Percentiles rank a stretch among this genome's conserved stretches.
Conservation (phyloP, 2,329 filamentous ascomycete genomes). For the Phyllosticta capitalensis region DNA sequence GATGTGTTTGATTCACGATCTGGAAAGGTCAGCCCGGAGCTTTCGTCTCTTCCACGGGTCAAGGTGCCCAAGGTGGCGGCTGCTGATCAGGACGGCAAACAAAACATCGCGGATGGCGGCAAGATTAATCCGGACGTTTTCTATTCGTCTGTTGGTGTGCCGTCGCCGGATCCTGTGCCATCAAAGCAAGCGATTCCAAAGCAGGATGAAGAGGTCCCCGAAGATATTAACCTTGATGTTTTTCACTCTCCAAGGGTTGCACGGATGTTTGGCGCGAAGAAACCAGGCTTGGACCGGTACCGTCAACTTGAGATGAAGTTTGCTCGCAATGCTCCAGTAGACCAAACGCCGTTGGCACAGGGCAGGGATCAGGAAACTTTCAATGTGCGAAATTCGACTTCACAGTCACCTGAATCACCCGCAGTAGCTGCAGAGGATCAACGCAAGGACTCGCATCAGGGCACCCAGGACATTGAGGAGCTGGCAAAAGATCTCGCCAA, state of each 20-base stretch:
- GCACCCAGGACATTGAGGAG: slow-evolving; percentile 33
- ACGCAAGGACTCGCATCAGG: slow-evolving; percentile 6
- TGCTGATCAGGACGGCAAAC: slow-evolving; percentile 35
- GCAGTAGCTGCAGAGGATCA: slow-evolving; percentile 6
- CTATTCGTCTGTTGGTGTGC: slow-evolving; percentile 28
- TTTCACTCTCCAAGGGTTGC: slow-evolving; percentile 53
- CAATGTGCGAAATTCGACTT: slow-evolving; percentile 18
- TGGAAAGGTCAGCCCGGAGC: slow-evolving; percentile 34
- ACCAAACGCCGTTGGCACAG: slow-evolving; percentile 27
- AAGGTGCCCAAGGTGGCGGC: slow-evolving; percentile 47
- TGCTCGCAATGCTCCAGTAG: slow-evolving; percentile 24
- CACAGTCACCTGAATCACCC: not conserved
- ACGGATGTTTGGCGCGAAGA: slow-evolving; percentile 39
- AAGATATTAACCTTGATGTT: slow-evolving; percentile 50
- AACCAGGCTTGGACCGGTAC: slow-evolving; percentile 3
- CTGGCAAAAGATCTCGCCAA: slow-evolving; percentile 40
- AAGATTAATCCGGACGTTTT: slow-evolving; percentile 48
- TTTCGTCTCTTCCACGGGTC: slow-evolving; percentile 44
- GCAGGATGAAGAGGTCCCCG: slow-evolving; percentile 39
- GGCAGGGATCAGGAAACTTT: slow-evolving; percentile 31
- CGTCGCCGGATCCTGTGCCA: slow-evolving; percentile 19
- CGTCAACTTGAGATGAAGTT: slow-evolving; percentile 24
- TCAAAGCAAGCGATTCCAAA: slow-evolving; percentile 21
- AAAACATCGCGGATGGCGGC: slow-evolving; percentile 29
- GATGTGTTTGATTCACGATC: slow-evolving; percentile 50